Evolutionary conservation across 352 stramenopile species (phyloP).

Genomic region (Phytophthora brassicae): DNA sequence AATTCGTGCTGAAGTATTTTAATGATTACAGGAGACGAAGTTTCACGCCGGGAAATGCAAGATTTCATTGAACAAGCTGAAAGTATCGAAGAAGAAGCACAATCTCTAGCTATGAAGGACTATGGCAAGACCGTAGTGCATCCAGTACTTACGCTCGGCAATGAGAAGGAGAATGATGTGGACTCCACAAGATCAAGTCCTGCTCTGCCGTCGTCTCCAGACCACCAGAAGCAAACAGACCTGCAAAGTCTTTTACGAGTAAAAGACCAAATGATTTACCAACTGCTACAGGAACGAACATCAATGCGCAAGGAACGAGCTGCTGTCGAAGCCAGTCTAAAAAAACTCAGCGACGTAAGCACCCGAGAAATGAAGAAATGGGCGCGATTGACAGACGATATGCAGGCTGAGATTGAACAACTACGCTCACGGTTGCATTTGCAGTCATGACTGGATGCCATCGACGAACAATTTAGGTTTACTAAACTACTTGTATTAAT

Average conservation of each 20-base stretch:
- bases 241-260: constrained; percentile 50
- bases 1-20: not conserved
- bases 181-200: constrained; percentile 59
- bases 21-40: constrained; percentile 29
- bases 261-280: constrained; percentile 87
- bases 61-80: constrained; percentile 39
- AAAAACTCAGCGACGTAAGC: constrained; percentile 69
- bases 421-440: constrained; percentile 37
- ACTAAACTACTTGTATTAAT: no score
- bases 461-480: no score
- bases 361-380: constrained; percentile 85
- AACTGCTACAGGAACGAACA: constrained; percentile 69
- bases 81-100: constrained; percentile 41
- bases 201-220: constrained; percentile 10
- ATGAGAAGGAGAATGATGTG: constrained; percentile 32
- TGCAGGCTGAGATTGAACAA: constrained; percentile 77
- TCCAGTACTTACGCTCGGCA: not conserved
- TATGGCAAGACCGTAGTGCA: constrained; percentile 16
- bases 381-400: constrained; percentile 77
- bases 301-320: constrained; percentile 53
- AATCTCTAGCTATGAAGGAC: constrained; percentile 58
- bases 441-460: constrained; percentile 4
- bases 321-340: constrained; percentile 51
- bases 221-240: constrained; percentile 24
- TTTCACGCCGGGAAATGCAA: constrained; percentile 48